Base-by-base conservation (phyloP, 2,329 filamentous ascomycete species). In the Ceratocystis cubensis region DNA sequence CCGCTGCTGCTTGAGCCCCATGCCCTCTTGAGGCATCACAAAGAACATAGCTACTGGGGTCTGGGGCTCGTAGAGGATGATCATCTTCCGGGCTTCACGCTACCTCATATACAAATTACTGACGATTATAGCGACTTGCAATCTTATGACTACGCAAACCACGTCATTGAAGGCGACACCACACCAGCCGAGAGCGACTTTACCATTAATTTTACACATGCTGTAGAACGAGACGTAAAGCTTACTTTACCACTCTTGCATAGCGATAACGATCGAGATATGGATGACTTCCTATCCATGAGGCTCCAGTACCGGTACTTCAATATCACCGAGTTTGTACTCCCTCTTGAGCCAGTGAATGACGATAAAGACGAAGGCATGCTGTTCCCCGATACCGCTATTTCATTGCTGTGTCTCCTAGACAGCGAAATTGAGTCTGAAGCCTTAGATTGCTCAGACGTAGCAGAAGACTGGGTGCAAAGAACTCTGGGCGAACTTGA, bases 321-420 rank as follows among this genome's bases (percentile, higher is more conserved):
- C 33, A 41, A 64, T 33, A 25, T 57, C 22, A 30, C 41, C 20
- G 50, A 50, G 41, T 48, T 44, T 5, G 56, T 62, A 17, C 28
- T 68, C 15, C 66, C 66, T 17, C 63, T 64, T 20, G 67, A 66
- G 13, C 67, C 67, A 17, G 48, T 66, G 7, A 61, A 66, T 37
- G 61, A 64, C 28, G 62, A 64, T 5, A 53, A 45, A 13, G 67
- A 68, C 57, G 67, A 68, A 41, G 33, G 61, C 22, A 61, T 68
- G 53, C 37, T 56, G n/a, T 68, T 68, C 61, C 64, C 67, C 25
- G 20, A 50, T n/a, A 20, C 37, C 5, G 25, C 64, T 20, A 7
- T 33, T 48, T 7, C 59, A 20, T 37, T 53, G 20, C 25, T 68
- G 50, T 64, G 56, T 17, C 20, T 64, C 28, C 48, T 68, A 15